Base-by-base conservation (phyloP, 1,284 basidiomycete species). In the Trichosporon asahii region DNA sequence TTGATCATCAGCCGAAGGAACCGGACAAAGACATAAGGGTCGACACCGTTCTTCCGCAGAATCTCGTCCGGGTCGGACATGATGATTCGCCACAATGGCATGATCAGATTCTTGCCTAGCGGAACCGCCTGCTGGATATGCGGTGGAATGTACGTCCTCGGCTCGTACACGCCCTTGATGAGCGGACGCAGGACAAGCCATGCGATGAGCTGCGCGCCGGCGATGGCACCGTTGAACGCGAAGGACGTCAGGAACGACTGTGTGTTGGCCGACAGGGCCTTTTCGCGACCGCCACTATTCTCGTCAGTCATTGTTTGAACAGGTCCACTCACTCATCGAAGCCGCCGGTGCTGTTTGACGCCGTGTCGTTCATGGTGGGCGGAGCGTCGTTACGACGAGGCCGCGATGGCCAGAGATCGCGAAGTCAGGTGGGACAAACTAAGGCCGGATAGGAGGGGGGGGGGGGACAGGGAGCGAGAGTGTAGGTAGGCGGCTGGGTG, bases 201-300 rank as follows among this genome's bases (percentile, higher is more conserved):
- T 4, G 87, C 86, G 6, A 81, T 84, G 57, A 95, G 80, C 82
- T 94, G 90, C 9, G 83, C 80, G 14, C 80, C 79, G 27, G 89
- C 86, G 14, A 89, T 81, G 29, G 86, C 87, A 0, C 84, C 86
- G 74, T 83, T 83, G 64, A 78, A 71, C 2, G 74, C 87, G 63
- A 95, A 86, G 1, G 93, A 90, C 6, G 93, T 90, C 57, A 90
- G 78, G 80, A 95, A 95, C 6, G 91, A 89, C 65, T 76, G 68
- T 0, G 83, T 84, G 8, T 82, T 82, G 18, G 84, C 80, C 7
- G 31, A 40, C 9, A 12, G 12, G 5, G 70, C 70, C 55, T 37
- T 33, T 4, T 53, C n/a, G 55, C 27, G 35, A 15, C 25, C 57
- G 25, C 55, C 67, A 35, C 21, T 65, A 40, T 5, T 44, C n/a